phyloP scores from a whole-genome alignment of 2,329 filamentous ascomycete genomes.

The Monosporascus sp. region DNA sequence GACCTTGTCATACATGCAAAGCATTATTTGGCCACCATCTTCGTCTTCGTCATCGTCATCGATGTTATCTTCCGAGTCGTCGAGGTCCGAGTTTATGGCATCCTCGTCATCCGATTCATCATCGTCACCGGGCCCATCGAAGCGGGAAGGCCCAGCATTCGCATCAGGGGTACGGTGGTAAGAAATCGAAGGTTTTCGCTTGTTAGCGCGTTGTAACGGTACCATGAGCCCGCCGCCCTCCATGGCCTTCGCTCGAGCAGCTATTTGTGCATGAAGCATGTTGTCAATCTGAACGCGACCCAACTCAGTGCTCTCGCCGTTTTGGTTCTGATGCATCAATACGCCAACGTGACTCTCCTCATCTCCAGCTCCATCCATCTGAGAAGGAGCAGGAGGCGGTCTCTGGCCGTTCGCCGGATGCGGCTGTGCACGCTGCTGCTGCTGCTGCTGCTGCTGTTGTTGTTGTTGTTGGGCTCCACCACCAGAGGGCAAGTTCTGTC shows the following conservation, averaged over 20 bases:
- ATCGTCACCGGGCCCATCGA: constrained; percentile 61
- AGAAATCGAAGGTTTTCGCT: constrained; percentile 25
- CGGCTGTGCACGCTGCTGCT: constrained; percentile 23
- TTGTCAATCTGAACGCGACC: constrained; percentile 60
- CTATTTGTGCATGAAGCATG: constrained; percentile 63
- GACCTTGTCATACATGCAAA: constrained; percentile 99
- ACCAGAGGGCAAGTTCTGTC: constrained; percentile 12
- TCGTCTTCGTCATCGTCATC: constrained; percentile 85
- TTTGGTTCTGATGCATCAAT: constrained; percentile 49
- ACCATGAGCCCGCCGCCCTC: constrained; percentile 74
- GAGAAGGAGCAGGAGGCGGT: constrained; percentile 38
- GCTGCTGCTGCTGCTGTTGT: constrained; percentile 13
- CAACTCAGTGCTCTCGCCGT: constrained; percentile 50
- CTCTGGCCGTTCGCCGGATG: constrained; percentile 36
- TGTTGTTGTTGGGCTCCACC: constrained; percentile 13
- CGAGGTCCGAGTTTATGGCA: constrained; percentile 96
- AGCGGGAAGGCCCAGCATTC: constrained; percentile 37
- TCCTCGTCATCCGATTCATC: constrained; percentile 72
- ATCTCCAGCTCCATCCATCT: constrained; percentile 71
- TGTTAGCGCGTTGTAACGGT: constrained; percentile 54
- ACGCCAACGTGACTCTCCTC: constrained; percentile 53
- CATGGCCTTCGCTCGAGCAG: constrained; percentile 59
- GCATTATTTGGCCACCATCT: constrained; percentile 85
- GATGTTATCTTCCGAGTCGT: constrained; percentile 83
- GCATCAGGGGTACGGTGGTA: constrained; percentile 11